Evolutionary conservation across 257 asterid species (phyloP).

Genomic region (Lithospermum erythrorhizon): DNA sequence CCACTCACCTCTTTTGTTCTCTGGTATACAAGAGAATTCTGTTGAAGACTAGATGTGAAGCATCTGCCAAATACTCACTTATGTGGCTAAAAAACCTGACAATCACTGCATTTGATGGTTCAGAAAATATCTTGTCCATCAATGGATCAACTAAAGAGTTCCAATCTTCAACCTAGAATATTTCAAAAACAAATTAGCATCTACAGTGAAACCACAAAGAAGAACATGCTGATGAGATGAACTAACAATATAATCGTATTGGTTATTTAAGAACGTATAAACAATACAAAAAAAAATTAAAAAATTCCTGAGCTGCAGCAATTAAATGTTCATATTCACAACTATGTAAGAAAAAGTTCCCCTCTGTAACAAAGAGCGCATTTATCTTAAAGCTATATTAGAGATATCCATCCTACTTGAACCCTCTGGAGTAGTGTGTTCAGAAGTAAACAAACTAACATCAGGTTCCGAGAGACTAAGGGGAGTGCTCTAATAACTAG

Average conservation of each 20-base stretch:
- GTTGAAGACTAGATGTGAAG: constrained; percentile 49
- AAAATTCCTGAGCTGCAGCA: not conserved
- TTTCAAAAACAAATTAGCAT: constrained; percentile 1
- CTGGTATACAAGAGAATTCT: constrained; percentile 39
- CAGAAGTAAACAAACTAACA: not conserved
- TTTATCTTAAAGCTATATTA: not conserved
- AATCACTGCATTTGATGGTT: constrained; percentile 77
- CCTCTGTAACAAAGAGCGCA: not conserved
- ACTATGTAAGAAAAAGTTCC: not conserved
- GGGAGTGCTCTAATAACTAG: not conserved
- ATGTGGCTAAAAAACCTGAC: constrained; percentile 74
- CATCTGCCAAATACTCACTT: constrained; percentile 67
- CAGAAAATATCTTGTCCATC: constrained; percentile 63
- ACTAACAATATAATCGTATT: too few relatives aligned
- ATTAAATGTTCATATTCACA: not conserved
- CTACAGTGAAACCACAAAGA: not conserved
- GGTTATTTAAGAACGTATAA: too few relatives aligned
- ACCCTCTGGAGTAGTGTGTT: not conserved
- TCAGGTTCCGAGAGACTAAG: not conserved
- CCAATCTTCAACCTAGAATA: constrained; percentile 75
- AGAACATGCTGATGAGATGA: not conserved
- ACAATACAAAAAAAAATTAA: too few relatives aligned
- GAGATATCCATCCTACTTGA: not conserved
- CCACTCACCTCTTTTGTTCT: constrained; percentile 50
- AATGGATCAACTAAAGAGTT: constrained; percentile 41